Base-by-base conservation (phyloP, 495 filamentous ascomycete species). In the Xylaria sp. region DNA sequence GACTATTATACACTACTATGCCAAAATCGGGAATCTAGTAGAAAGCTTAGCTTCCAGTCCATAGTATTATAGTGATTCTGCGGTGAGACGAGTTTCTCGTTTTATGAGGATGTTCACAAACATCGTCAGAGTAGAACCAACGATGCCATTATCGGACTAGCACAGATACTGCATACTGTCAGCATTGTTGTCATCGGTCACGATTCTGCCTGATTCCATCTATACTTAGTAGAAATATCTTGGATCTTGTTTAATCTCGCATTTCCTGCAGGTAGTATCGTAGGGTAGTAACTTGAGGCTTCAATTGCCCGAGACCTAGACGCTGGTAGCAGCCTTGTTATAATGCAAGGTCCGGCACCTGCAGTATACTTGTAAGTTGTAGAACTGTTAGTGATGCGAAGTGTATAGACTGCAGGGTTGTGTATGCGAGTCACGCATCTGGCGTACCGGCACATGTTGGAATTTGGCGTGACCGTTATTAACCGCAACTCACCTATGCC, bases 41-140 rank as follows among this genome's bases (percentile, higher is more conserved):
- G 11, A 61, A 43, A 40, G 21, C 59, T 61, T 61, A 65, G 26
- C 26, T 48, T 21, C 24, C 41, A 67, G 48, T 37, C 37, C 17
- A 17, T 26, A n/a, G n/a, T n/a, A 43, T 3, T 21, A 21, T 63
- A 41, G 40, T 19, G 61, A 43, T 44, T 29, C 37, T 63, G 4
- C 61, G 9, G n/a, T 14, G 19, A 44, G n/a, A 44, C 21, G 12
- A 12, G 5, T 11, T 43, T 48, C 29, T 35, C 40, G 53, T 68
- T 48, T 52, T 31, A 68, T 61, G 41, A 68, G 40, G 40, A 68
- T 68, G 37, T 46, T 68, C 66, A 68, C 37, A 35, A 48, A 19
- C 15, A 29, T 29, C 35, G 14, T 55, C 50, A 44, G 19, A 67
- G 26, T 41, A 41, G 29, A 41, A n/a, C 33, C 29, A 29, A 37